Base-by-base conservation (phyloP, 2,329 filamentous ascomycete species). In the Pseudogymnoascus sp. region DNA sequence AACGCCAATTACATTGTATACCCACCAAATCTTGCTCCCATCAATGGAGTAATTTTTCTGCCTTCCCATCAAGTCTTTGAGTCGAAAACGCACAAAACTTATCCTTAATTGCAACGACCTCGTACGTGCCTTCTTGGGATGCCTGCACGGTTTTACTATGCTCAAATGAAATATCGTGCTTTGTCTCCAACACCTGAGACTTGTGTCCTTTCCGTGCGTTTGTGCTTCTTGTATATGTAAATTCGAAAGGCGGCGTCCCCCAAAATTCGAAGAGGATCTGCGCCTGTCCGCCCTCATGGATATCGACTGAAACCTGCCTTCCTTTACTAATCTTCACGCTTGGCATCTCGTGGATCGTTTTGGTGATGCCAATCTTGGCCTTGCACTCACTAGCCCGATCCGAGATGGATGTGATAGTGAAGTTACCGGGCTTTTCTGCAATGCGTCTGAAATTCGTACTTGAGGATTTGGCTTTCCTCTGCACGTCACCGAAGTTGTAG, bases 71-170 rank as follows among this genome's bases (percentile, higher is more conserved):
- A 39, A 80, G 75, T 66, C 84, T 82, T 70, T 87, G 82, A 64
- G 86, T 93, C 50, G 90, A 90, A 74, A 96, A 96, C 26, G 90
- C 87, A 73, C 94, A 99, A 77, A 84, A 95, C 70, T 85, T 85
- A 75, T 99, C 94, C 79, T 95, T 95, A 75, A 99, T 96, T 9
- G 90, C 88, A 31, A 97, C 90, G 15, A 99, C 93, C 77, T 99
- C 94, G 72, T 99, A 99, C 67, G 92, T 96, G 58, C 94, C 94
- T 79, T 97, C 94, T 71, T 96, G 90, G 68, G 88, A 92, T 26
- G 92, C 92, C 68, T 86, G 86, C 68, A 97, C 84, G 26, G 85
- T 84, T 81, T 96, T 92, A 70, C 78, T 86, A 73, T 90, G 83
- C 69, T 95, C 90, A 65, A 92, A 84, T 58, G 89, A 93, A 15